phyloP scores from a whole-genome alignment of 371 early-diverging fungal genomes.

The Coemansia sp. region DNA sequence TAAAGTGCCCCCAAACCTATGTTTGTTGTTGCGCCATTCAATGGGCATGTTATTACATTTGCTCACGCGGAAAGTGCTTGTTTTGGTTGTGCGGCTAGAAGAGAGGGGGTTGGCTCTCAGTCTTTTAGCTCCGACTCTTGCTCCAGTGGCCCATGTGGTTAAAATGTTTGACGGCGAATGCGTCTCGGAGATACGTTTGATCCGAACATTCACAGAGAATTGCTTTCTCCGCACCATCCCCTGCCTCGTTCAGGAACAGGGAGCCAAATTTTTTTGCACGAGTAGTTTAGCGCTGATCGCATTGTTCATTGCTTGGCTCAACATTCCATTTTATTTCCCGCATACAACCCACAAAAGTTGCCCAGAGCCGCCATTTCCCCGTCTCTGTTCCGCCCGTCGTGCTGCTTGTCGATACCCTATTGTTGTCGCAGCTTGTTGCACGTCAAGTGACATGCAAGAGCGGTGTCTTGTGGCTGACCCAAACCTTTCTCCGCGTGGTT shows the following conservation, averaged over 20 bases:
- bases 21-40: neutral
- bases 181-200: no score
- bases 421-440: neutral
- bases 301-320: conserved; percentile 1
- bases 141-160: no score
- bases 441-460: neutral
- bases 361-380: neutral
- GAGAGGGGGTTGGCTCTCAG: neutral
- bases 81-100: neutral
- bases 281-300: conserved; percentile 4
- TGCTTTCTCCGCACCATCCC: neutral
- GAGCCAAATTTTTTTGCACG: neutral
- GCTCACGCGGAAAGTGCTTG: conserved; percentile 5
- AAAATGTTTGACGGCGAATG: no score
- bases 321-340: no score
- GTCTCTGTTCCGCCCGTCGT: neutral
- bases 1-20: neutral
- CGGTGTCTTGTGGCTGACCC: conserved; percentile 2
- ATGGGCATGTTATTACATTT: conserved; percentile 11
- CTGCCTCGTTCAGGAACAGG: neutral
- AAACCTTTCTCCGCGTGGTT: neutral
- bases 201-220: neutral
- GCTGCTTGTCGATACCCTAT: neutral
- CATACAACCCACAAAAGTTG: no score
- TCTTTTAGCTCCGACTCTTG: no score